Evolutionary conservation across 129 eudicot genomes (phyloP).

Genomic region (Arctium minus): DNA sequence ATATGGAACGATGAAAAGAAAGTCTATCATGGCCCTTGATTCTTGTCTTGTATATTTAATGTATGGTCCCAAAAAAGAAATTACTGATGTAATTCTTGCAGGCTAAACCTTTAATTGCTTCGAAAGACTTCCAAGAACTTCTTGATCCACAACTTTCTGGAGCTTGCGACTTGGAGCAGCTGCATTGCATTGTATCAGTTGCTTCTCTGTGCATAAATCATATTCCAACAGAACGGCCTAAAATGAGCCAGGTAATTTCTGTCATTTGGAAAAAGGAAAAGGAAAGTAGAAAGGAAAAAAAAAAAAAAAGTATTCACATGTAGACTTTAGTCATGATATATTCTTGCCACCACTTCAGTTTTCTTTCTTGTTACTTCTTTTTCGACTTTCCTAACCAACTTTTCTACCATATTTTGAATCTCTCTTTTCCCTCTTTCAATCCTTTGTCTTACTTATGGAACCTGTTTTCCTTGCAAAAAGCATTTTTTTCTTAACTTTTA

Average conservation of each 20-base stretch:
- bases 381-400: too few relatives aligned
- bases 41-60: not conserved
- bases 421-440: too few relatives aligned
- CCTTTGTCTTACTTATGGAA: too few relatives aligned
- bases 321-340: too few relatives aligned
- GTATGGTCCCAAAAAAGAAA: not conserved
- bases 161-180: constrained; percentile 52
- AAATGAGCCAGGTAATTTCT: constrained; percentile 61
- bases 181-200: constrained; percentile 43
- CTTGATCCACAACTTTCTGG: constrained; percentile 68
- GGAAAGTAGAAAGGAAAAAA: too few relatives aligned
- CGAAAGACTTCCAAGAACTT: constrained; percentile 43
- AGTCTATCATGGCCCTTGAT: not conserved
- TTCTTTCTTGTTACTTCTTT: too few relatives aligned
- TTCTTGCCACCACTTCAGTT: too few relatives aligned
- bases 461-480: too few relatives aligned
- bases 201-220: constrained; percentile 64
- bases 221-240: constrained; percentile 61
- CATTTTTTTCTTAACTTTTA: too few relatives aligned
- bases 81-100: constrained; percentile 19
- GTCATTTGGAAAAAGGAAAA: not conserved
- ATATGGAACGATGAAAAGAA: not conserved
- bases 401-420: too few relatives aligned
- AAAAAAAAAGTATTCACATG: too few relatives aligned
- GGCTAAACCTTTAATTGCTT: constrained; percentile 73